phyloP scores from a whole-genome alignment of 2,329 filamentous ascomycete genomes.

The Aspergillus hiratsukae region DNA sequence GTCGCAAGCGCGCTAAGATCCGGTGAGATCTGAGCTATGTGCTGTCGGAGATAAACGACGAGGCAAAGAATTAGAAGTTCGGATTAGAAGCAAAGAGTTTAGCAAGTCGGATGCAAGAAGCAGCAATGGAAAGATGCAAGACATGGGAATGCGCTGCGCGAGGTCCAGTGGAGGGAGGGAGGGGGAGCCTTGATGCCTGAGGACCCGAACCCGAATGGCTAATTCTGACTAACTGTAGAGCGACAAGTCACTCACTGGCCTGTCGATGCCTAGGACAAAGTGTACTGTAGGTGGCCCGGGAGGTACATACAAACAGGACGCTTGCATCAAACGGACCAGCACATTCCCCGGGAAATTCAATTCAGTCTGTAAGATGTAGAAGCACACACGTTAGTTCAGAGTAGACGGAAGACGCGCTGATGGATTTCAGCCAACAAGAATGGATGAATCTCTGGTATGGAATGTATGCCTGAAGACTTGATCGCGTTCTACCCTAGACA shows the following conservation, averaged over 20 bases:
- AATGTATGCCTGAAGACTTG: background rate
- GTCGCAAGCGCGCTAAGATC: constrained; percentile 17
- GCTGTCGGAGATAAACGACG: constrained; percentile 1
- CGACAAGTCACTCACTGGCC: constrained; percentile 14
- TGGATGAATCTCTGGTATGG: background rate
- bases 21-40: constrained; percentile 1
- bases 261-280: background rate
- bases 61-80: constrained; percentile 1
- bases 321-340: constrained; percentile 10
- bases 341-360: background rate
- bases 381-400: background rate
- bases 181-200: constrained; percentile 13
- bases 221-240: constrained; percentile 6
- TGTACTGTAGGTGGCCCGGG: constrained; percentile 5
- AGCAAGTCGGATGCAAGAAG: constrained; percentile 6
- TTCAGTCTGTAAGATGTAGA: background rate
- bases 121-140: constrained; percentile 9
- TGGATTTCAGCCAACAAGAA: background rate
- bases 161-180: constrained; percentile 3
- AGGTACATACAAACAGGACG: constrained; percentile 4
- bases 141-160: constrained; percentile 8
- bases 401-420: background rate
- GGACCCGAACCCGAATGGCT: constrained; percentile 6
- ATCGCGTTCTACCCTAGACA: background rate
- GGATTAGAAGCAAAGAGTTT: constrained; percentile 4